These are phyloP conservation scores for Metschnikowia chrysomelidarum DNA, from an alignment of 805 yeast species.

Conservation along the genomic window DNA sequence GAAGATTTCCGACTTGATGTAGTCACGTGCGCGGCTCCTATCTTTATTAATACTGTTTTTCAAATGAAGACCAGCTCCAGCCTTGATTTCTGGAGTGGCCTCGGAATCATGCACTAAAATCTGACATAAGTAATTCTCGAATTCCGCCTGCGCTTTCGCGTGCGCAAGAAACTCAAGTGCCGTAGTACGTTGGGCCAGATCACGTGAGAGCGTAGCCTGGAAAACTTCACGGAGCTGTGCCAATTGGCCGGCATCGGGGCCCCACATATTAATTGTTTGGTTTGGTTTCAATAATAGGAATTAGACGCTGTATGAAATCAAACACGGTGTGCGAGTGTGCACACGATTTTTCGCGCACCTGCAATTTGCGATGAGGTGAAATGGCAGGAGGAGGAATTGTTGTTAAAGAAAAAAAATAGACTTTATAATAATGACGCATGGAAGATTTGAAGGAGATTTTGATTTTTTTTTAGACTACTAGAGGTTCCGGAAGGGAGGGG, in stretches of 20 bases:
- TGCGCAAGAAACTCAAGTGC: slow-evolving; percentile 74
- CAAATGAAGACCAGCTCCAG: slow-evolving; percentile 83
- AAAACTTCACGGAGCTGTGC: slow-evolving; percentile 65
- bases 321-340: no score
- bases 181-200: slow-evolving; percentile 49
- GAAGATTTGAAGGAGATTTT: no score
- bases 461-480: no score
- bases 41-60: slow-evolving; percentile 66
- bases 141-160: slow-evolving; percentile 71
- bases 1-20: slow-evolving; percentile 43
- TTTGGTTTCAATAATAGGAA: no score
- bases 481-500: no score
- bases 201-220: slow-evolving; percentile 66
- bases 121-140: slow-evolving; percentile 74
- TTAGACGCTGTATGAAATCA: no score
- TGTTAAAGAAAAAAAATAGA: no score
- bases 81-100: slow-evolving; percentile 60
- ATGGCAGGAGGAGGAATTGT: no score
- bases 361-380: no score
- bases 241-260: slow-evolving; percentile 60
- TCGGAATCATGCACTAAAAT: slow-evolving; percentile 56
- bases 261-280: slow-evolving; percentile 60
- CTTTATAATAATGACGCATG: no score
- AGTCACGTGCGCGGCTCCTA: slow-evolving; percentile 29
- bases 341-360: no score